These are phyloP conservation scores for Taphrina confusa DNA, from an alignment of 1,139 yeast species.

Conservation along the genomic window DNA sequence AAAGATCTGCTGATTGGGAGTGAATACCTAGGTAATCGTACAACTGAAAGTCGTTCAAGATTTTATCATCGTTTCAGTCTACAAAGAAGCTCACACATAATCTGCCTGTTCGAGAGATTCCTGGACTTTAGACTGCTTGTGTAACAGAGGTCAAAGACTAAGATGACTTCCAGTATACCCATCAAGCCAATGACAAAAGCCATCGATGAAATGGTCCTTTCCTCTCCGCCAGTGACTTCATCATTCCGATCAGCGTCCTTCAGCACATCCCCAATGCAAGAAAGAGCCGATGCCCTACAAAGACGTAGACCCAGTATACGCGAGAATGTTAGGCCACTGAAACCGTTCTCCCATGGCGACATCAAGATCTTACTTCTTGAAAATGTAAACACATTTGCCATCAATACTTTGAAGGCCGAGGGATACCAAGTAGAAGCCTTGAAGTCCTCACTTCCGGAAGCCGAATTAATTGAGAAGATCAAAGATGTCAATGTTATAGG, in stretches of 20 bases:
- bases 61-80: too few species aligned
- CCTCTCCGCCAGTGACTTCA: slow-evolving; percentile 19
- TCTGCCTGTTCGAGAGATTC: too few species aligned
- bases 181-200: slow-evolving; percentile 14
- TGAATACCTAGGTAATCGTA: too few species aligned
- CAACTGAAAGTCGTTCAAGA: too few species aligned
- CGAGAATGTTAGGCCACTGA: slow-evolving; percentile 47
- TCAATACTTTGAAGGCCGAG: slow-evolving; percentile 77
- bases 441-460: slow-evolving; percentile 87
- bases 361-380: slow-evolving; percentile 86
- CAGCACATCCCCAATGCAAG: slow-evolving; percentile 4
- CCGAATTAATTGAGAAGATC: slow-evolving; percentile 90
- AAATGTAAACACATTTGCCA: slow-evolving; percentile 90
- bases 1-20: too few species aligned
- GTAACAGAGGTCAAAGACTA: too few species aligned
- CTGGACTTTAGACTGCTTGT: too few species aligned
- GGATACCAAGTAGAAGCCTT: slow-evolving; percentile 97
- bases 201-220: not conserved
- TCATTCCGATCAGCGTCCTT: slow-evolving; percentile 14
- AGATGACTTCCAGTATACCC: slow-evolving; percentile 11
- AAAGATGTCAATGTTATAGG: slow-evolving; percentile 94
- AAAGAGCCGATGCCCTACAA: not conserved
- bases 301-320: slow-evolving; percentile 16
- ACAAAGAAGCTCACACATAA: too few species aligned
- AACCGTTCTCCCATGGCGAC: slow-evolving; percentile 89